These are phyloP conservation scores for Ustulina deusta DNA, from an alignment of 2,329 filamentous ascomycete species.

Conservation along the genomic window DNA sequence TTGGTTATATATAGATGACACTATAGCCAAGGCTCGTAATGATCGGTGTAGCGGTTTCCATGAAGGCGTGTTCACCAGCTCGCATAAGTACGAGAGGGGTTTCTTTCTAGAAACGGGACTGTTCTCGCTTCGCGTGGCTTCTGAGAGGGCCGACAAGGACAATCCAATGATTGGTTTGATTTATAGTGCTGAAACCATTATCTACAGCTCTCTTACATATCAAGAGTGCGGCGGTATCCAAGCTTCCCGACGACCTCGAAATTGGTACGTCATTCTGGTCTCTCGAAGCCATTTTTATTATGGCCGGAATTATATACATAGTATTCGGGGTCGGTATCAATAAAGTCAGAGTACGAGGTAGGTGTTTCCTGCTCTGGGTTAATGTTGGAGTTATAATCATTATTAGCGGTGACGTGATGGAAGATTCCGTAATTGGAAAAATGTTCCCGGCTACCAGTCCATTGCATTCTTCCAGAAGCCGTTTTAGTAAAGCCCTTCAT, in stretches of 20 bases:
- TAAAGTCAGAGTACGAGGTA: background rate
- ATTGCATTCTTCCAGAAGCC: background rate
- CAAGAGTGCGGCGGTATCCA: background rate
- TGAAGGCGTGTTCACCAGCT: background rate
- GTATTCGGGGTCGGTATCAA: background rate
- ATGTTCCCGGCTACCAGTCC: background rate
- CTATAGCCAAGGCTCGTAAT: background rate
- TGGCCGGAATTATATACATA: background rate
- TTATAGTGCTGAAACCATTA: background rate
- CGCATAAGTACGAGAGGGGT: background rate
- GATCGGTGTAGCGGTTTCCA: background rate
- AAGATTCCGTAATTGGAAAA: background rate
- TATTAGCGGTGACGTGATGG: background rate
- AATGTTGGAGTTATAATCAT: background rate
- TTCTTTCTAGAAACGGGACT: background rate
- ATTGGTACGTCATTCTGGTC: background rate
- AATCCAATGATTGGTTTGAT: background rate
- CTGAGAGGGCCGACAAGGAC: background rate
- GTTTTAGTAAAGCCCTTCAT: background rate
- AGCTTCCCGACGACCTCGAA: background rate
- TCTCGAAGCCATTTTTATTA: background rate
- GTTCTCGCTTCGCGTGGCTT: background rate
- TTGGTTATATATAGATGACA: background rate
- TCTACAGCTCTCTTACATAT: background rate
- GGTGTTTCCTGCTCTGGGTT: no score